Percentiles rank a stretch among this genome's conserved stretches.
Conservation (phyloP, 371 early-diverging fungal genomes). For the Capillidium rhysosporum region DNA sequence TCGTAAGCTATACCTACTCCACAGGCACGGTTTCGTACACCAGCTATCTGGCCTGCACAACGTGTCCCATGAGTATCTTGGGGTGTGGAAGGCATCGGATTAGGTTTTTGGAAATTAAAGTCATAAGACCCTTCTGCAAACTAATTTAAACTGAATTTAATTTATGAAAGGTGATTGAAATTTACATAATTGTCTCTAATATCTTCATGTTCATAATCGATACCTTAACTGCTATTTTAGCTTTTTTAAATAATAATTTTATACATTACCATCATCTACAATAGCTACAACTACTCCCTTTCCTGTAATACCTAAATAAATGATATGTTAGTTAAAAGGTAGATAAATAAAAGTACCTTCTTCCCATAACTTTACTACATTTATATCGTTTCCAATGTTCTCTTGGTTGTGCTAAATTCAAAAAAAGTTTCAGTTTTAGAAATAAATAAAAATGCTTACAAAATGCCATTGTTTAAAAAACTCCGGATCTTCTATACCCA, state of each 20-base stretch:
- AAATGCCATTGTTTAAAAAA: constrained; percentile 69
- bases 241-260: not conserved
- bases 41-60: constrained; percentile 95
- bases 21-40: constrained; percentile 67
- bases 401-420: constrained; percentile 37
- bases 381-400: constrained; percentile 61
- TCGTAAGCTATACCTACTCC: constrained; percentile 91
- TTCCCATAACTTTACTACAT: constrained; percentile 80
- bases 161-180: not conserved
- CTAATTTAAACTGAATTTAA: constrained; percentile 15
- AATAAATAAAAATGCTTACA: constrained; percentile 18
- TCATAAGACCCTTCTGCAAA: constrained; percentile 76
- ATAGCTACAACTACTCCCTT: constrained; percentile 66
- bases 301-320: constrained; percentile 50
- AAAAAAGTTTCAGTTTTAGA: not conserved
- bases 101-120: constrained; percentile 56
- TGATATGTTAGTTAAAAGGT: not conserved
- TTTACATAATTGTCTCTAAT: constrained; percentile 74
- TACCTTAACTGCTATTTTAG: not conserved
- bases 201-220: constrained; percentile 71
- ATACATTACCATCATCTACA: constrained; percentile 67
- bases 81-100: constrained; percentile 51
- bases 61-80: constrained; percentile 92
- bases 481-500: constrained; percentile 41
- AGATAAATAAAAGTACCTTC: constrained; percentile 24